Evolutionary conservation across 2,329 filamentous ascomycete genomes (phyloP).

Genomic region (Fusarium tupiense): DNA sequence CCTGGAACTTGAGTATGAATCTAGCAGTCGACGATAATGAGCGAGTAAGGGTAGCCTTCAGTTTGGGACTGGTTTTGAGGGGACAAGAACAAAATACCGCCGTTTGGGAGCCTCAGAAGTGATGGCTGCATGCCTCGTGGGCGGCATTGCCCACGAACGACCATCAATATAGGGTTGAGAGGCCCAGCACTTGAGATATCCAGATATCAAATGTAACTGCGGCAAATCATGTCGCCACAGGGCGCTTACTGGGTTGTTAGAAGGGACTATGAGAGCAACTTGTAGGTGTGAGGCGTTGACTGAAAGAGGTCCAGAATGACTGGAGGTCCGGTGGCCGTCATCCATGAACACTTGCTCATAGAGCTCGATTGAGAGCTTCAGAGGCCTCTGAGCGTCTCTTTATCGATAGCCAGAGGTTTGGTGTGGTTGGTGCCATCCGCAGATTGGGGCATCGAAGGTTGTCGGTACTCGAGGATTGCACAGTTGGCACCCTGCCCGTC

Average conservation of each 20-base stretch:
- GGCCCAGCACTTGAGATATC: neutral
- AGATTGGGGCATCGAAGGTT: neutral
- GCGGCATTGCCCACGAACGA: neutral
- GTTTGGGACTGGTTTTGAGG: neutral
- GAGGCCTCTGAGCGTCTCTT: neutral
- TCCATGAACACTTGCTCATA: neutral
- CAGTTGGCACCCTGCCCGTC: neutral
- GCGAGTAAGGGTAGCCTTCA: neutral
- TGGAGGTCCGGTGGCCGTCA: neutral
- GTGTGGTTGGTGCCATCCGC: neutral
- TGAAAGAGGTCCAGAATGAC: neutral
- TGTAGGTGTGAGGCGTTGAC: neutral
- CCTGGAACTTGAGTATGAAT: neutral
- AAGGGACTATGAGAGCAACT: neutral
- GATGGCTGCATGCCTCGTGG: neutral
- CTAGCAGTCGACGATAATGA: neutral
- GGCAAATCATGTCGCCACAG: neutral
- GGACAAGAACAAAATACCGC: neutral
- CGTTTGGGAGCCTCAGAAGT: neutral
- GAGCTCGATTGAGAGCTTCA: neutral
- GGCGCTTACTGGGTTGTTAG: neutral
- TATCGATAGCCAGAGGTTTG: neutral
- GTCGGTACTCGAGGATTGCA: neutral
- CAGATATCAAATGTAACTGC: neutral
- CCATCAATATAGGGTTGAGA: neutral